Evolutionary conservation across 129 eudicot genomes (phyloP).

Genomic region (Lactuca sativa): DNA sequence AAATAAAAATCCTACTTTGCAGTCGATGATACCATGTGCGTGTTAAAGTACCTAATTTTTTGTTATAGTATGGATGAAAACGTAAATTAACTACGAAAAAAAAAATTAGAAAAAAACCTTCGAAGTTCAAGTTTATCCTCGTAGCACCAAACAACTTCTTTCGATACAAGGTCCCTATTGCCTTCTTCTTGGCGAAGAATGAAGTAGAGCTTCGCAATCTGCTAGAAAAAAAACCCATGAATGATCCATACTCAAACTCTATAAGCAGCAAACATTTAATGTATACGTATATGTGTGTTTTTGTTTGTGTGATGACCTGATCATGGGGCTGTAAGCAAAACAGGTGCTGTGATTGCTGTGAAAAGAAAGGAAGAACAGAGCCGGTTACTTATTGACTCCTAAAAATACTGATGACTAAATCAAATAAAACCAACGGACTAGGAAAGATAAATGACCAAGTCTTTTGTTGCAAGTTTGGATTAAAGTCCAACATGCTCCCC

Average conservation of each 20-base stretch:
- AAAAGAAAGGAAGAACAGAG: no score
- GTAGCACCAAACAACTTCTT: conserved; percentile 68
- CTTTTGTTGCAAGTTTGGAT: no score
- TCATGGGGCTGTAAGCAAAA: conserved; percentile 52
- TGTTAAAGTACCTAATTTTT: no score
- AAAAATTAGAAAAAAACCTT: conserved; percentile 33
- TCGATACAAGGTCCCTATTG: conserved; percentile 22
- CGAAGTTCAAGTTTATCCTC: conserved; percentile 57
- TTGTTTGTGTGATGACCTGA: neutral
- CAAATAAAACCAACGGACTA: no score
- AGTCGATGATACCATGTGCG: no score
- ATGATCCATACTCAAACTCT: neutral
- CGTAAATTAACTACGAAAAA: no score
- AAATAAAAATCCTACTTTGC: neutral
- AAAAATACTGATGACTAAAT: no score
- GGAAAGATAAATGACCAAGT: no score
- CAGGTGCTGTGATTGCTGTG: no score
- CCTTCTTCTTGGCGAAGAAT: conserved; percentile 42
- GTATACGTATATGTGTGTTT: neutral
- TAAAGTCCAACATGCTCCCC: no score
- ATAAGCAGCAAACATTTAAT: neutral
- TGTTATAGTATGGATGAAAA: no score
- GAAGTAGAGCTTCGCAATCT: conserved; percentile 60
- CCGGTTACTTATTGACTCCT: no score
- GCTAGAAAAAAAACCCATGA: neutral